Evolutionary conservation across 345 rosid species (phyloP), one percentile per base, ranked within the genome.

Genomic region (Acer negundo): DNA sequence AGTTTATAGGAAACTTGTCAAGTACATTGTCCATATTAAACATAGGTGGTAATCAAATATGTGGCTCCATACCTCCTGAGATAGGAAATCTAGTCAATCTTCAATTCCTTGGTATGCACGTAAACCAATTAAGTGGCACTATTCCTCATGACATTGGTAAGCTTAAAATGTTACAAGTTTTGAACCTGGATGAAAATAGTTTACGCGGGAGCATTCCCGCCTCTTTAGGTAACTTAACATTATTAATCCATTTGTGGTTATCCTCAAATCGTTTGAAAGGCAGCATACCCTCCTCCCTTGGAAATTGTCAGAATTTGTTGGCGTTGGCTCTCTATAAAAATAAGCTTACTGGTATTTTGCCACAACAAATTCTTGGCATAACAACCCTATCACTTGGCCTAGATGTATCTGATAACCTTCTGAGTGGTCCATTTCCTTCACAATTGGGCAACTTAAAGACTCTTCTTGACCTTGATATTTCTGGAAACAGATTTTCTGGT

Each of bases 41-140:
- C 1, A 7, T 73, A 0, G 53, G 46, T 0, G 0, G 6, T 2
- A 82, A 78, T 72, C 7, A 38, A 19, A 64, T 82, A 17, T 15
- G 16, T 0, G 75, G 80, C 5, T 0, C 0, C 38, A 67, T 72
- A 2, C 80, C 85, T 6, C 19, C 2, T 0, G 72, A 20, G 13
- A 49, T 79, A 1, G 85, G 69, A 4, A 79, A 82, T 55, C 82
- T 82, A 0, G 55, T 72, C 17, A 79, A 42, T 19, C 56, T 82
- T 64, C n/a, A 58, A 2, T 0, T 0, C 0, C 15, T 70, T 42
- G 10, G 0, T 42, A 42, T 42, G 2, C n/a, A 0, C 0, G 10
- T 0, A 42, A 42, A 8, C 46, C 15, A 28, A 17, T 10, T 65
- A 6, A 44, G 53, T 19, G 81, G 72, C 9, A 46, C 10, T 20